Base-by-base conservation (phyloP, 2,329 filamentous ascomycete species). In the Pseudogymnoascus sp. region DNA sequence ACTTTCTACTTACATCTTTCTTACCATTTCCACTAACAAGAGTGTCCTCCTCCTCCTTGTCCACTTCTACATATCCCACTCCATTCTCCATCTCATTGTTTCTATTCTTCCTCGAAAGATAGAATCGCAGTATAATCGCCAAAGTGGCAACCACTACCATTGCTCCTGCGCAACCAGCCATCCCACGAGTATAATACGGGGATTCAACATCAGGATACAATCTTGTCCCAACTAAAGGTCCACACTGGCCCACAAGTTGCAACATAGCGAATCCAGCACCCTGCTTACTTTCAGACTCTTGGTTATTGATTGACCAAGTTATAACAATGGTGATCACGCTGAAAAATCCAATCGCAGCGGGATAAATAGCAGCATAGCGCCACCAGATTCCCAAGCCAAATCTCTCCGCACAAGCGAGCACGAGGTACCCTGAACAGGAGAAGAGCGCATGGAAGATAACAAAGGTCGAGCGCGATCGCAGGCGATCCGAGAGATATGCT, bases 231-330 rank as follows among this genome's bases (percentile, higher is more conserved):
- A 83, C 68, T 8, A 84, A 61, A 0, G 73, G 72, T 1, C 73
- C 73, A 64, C 70, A 73, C 61, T 74, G 73, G 0, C 73, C 93
- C 13, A 96, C 81, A 37, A 91, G 71, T 74, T 96, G 93, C 71
- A 97, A 74, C 33, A 96, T 80, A 0, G 89, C 90, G 70, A 96
- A 90, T 1, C 88, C 90, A 1, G 85, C 85, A 0, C 90, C 90
- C 68, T 89, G 88, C 6, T 85, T 83, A 61, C 83, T 84, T 65
- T 87, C 84, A 11, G 80, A 85, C 62, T 82, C 77, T 72, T 95
- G 90, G 74, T 96, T 96, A 72, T 96, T 96, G 71, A 96, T 84
- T 37, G 84, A 90, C 92, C 92, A 96, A 1, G 90, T 88, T 63
- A 96, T 89, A 68, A 93, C 88, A 33, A 96, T 81, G 0, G 91